Evolutionary conservation across 306 rosid genomes (phyloP), one percentile per base, ranked within the genome.

Genomic region (Ziziphus jujuba): DNA sequence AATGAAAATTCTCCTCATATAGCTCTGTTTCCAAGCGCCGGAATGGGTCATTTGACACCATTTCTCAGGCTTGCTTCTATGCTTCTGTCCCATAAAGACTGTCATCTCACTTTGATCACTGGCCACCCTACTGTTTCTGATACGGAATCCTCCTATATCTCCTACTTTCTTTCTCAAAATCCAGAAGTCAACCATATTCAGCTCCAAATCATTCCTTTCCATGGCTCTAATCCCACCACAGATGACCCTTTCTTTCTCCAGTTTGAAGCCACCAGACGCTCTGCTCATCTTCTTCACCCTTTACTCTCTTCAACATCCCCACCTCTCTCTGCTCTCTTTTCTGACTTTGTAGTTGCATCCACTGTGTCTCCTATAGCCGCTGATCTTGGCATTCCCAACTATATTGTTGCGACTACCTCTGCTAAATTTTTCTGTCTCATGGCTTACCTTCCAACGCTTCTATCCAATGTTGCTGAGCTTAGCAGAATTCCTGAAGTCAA

Each of bases 1-100:
- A 40, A 2, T 7, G 14, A 9, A 8, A 12, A 40, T 14, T 36
- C 35, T 22, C 71, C 78, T 49, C 79, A 74, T 67, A 61, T 74
- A 31, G 79, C 69, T 40, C 57, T 74, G 43, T 44, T 74, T 4
- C 79, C 79, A 6, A 40, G 69, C 44, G 73, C 69, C 51, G 79
- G 73, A 43, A 74, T 74, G 79, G 79, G 79, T 17, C 79, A 74
- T 36, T 56, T 67, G 51, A 67, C 69, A 7, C 79, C 79, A 47
- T 74, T 74, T 59, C 73, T 74, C 64, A 56, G 69, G 13, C 19
- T 74, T 6, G 73, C 79, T 17, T 44, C 73, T 68, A 51, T 1
- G 38, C 43, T 74, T 5, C 50, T 58, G 24, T 28, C 57, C 2
- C 44, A 49, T 19, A 28, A 28, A 1, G 14, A 55, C 62, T 74